Percentiles rank a stretch among this genome's conserved stretches.
Conservation (phyloP, 2,329 filamentous ascomycete genomes). For the Chrysosporium queenslandicum region DNA sequence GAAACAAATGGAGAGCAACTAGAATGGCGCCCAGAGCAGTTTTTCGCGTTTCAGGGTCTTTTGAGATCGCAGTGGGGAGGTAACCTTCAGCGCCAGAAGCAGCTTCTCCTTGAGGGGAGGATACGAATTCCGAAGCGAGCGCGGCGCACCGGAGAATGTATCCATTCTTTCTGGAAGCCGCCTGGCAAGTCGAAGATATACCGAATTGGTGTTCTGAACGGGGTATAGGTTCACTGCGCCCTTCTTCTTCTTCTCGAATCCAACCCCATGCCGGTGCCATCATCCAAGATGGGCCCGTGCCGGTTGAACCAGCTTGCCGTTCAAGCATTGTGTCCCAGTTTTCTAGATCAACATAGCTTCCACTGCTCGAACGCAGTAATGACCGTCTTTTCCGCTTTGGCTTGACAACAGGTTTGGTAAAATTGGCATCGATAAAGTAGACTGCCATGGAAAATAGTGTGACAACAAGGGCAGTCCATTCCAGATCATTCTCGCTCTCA, state of each 20-base stretch:
- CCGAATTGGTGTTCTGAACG: constrained; percentile 1
- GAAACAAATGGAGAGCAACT: constrained; percentile 68
- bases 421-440: constrained; percentile 42
- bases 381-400: constrained; percentile 34
- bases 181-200: constrained; percentile 17
- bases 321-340: constrained; percentile 43
- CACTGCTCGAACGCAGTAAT: constrained; percentile 43
- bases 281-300: constrained; percentile 40
- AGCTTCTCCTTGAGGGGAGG: constrained; percentile 47
- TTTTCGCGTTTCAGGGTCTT: constrained; percentile 47
- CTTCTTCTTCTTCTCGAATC: constrained; percentile 47
- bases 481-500: constrained; percentile 42
- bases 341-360: constrained; percentile 35
- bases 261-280: constrained; percentile 60
- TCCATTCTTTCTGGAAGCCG: constrained; percentile 30
- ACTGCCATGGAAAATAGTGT: constrained; percentile 56
- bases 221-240: constrained; percentile 16
- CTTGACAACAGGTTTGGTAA: constrained; percentile 26
- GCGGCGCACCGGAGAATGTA: constrained; percentile 42
- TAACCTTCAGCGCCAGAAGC: constrained; percentile 50
- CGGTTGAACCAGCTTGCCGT: constrained; percentile 35
- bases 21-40: constrained; percentile 61
- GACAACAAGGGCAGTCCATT: constrained; percentile 61
- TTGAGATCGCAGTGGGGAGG: constrained; percentile 52
- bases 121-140: constrained; percentile 56